Evolutionary conservation across 2,329 filamentous ascomycete species (phyloP).

Genomic region (Aspergillus chevalieri): DNA sequence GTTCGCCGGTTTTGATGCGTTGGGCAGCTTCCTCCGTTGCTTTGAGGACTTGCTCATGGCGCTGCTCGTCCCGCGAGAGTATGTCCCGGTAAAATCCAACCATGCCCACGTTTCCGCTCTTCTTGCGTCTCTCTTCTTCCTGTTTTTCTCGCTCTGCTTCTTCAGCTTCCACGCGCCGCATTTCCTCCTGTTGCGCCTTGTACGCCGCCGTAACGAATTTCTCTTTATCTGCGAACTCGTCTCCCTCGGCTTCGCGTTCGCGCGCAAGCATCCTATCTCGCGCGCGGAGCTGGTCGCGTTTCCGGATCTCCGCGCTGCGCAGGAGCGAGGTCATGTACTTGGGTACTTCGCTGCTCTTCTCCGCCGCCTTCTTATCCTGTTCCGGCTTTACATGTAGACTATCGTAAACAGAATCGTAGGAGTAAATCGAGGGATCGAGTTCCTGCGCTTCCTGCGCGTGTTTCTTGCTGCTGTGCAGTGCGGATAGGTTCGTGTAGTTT

Average conservation of each 20-base stretch:
- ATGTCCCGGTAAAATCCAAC: conserved; percentile 56
- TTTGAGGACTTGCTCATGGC: conserved; percentile 52
- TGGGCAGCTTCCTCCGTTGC: conserved; percentile 44
- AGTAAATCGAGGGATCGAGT: conserved; percentile 44
- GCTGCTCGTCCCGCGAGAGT: conserved; percentile 52
- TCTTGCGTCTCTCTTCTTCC: conserved; percentile 47
- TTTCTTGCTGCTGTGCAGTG: conserved; percentile 40
- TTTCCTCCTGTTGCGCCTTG: conserved; percentile 58
- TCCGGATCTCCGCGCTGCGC: conserved; percentile 55
- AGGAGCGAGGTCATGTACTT: conserved; percentile 58
- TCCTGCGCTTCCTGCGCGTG: conserved; percentile 39
- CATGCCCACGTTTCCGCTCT: conserved; percentile 49
- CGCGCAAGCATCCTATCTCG: conserved; percentile 55
- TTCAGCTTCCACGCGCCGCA: conserved; percentile 52
- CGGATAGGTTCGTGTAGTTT: conserved; percentile 42
- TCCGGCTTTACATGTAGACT: conserved; percentile 38
- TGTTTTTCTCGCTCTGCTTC: conserved; percentile 49
- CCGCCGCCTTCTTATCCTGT: conserved; percentile 18
- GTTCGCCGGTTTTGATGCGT: conserved; percentile 30
- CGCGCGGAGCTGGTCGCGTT: conserved; percentile 58
- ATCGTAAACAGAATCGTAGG: conserved; percentile 46
- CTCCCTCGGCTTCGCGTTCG: conserved; percentile 60
- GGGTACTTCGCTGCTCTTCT: conserved; percentile 30
- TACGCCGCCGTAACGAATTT: conserved; percentile 62
- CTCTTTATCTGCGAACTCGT: conserved; percentile 61